Conservation (phyloP, 1,139 yeast genomes). For the Suhomyces bolitotheri region DNA sequence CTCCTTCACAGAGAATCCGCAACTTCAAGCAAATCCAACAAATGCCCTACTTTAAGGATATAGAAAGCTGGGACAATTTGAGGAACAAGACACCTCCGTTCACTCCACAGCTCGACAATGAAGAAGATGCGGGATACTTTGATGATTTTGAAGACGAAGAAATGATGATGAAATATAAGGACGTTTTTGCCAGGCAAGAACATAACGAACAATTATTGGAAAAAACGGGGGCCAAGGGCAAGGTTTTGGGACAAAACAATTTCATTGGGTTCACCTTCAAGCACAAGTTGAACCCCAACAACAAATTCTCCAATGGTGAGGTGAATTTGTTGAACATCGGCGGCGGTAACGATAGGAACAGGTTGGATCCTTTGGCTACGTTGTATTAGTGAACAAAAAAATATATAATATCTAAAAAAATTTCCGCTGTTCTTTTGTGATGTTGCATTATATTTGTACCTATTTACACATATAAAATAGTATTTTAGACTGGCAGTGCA, state of each 20-base stretch:
- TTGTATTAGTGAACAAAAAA: conserved; percentile 30
- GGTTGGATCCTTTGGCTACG: conserved; percentile 49
- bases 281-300: conserved; percentile 72
- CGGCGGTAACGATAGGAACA: conserved; percentile 21
- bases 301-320: conserved; percentile 46
- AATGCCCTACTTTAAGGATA: conserved; percentile 80
- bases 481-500: background rate
- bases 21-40: conserved; percentile 78
- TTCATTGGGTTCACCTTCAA: conserved; percentile 96
- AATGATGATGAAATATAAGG: conserved; percentile 97
- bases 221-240: conserved; percentile 38
- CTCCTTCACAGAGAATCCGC: conserved; percentile 72
- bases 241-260: conserved; percentile 45
- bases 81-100: conserved; percentile 84
- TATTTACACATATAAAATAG: background rate
- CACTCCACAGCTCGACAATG: conserved; percentile 93
- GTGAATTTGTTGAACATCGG: conserved; percentile 36
- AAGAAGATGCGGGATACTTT: conserved; percentile 97
- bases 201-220: conserved; percentile 83
- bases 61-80: conserved; percentile 66
- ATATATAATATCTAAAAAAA: too few species aligned
- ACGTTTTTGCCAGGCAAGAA: conserved; percentile 86
- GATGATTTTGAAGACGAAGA: conserved; percentile 96
- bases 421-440: background rate
- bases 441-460: conserved; percentile 4